Conservation (phyloP, 495 filamentous ascomycete species). For the Halenospora varia region DNA sequence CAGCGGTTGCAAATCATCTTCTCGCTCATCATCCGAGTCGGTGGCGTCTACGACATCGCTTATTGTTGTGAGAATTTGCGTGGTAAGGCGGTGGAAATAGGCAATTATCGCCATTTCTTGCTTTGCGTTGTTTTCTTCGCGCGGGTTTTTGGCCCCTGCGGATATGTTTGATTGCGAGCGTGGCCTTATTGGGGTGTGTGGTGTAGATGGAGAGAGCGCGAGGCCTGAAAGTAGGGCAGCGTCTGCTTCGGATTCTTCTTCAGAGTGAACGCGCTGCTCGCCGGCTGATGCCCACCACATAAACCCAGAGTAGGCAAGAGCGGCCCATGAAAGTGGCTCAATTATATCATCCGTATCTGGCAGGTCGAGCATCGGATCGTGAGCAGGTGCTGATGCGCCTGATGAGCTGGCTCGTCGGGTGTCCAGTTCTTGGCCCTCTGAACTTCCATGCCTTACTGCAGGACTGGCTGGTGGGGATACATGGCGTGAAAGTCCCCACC, state of each 20-base stretch:
- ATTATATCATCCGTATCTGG: constrained; percentile 48
- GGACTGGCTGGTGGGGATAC: constrained; percentile 18
- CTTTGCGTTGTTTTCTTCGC: constrained; percentile 24
- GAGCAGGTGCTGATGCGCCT: constrained; percentile 19
- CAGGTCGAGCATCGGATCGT: constrained; percentile 24
- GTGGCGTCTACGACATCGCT: constrained; percentile 61
- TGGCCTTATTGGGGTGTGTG: constrained; percentile 25
- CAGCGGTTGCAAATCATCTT: constrained; percentile 23
- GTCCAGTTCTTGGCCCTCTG: not conserved
- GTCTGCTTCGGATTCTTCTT: constrained; percentile 46
- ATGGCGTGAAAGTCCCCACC: constrained; percentile 54
- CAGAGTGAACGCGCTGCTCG: constrained; percentile 61
- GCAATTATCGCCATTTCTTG: constrained; percentile 75
- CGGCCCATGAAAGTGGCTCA: constrained; percentile 83
- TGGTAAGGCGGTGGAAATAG: constrained; percentile 87
- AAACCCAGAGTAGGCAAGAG: constrained; percentile 84
- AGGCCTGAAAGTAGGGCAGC: constrained; percentile 42
- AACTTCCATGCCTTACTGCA: constrained; percentile 4
- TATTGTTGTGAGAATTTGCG: constrained; percentile 62
- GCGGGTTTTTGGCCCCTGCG: constrained; percentile 21
- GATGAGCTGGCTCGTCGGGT: not conserved
- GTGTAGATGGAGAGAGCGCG: constrained; percentile 24
- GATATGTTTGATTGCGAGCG: constrained; percentile 28
- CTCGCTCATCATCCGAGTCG: constrained; percentile 38
- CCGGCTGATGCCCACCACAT: constrained; percentile 99